Conservation (phyloP, 2,329 filamentous ascomycete genomes). For the Septoria petroselini region DNA sequence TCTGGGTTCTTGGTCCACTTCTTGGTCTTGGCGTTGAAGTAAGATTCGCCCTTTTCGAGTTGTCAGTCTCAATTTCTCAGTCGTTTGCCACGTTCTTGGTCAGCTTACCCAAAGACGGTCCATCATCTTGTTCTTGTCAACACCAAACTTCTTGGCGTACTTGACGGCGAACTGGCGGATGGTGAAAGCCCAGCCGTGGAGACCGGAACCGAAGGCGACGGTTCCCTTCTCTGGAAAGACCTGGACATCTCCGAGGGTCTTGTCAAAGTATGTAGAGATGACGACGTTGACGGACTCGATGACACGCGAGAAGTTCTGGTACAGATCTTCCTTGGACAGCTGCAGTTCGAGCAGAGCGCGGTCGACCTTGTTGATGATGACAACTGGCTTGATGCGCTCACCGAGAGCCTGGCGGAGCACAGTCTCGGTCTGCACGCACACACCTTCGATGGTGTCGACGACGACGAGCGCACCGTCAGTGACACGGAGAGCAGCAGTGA, state of each 20-base stretch:
- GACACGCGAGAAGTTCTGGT: conserved; percentile 99
- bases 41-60: conserved; percentile 77
- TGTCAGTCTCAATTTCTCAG: conserved; percentile 21
- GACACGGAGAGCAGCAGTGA: conserved; percentile 98
- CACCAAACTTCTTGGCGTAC: conserved; percentile 99
- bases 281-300: conserved; percentile 99
- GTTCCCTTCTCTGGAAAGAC: conserved; percentile 98
- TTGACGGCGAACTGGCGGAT: conserved; percentile 92
- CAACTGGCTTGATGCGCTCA: conserved; percentile 99
- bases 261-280: conserved; percentile 98
- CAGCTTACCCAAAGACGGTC: conserved; percentile 90
- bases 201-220: conserved; percentile 98
- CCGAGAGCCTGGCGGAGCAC: conserved; percentile 97
- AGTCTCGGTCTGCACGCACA: conserved; percentile 99
- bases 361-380: conserved; percentile 99
- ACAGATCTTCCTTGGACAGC: conserved; percentile 97
- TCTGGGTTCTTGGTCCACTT: conserved; percentile 98
- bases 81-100: not conserved
- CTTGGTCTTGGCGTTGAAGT: conserved; percentile 99
- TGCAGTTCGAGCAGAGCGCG: conserved; percentile 98
- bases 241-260: conserved; percentile 93
- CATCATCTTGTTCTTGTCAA: conserved; percentile 99
- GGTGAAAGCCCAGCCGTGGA: conserved; percentile 99
- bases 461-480: conserved; percentile 99
- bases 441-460: conserved; percentile 99